These are phyloP conservation scores for Botryotinia calthae DNA, from an alignment of 2,329 filamentous ascomycete species.

Conservation along the genomic window DNA sequence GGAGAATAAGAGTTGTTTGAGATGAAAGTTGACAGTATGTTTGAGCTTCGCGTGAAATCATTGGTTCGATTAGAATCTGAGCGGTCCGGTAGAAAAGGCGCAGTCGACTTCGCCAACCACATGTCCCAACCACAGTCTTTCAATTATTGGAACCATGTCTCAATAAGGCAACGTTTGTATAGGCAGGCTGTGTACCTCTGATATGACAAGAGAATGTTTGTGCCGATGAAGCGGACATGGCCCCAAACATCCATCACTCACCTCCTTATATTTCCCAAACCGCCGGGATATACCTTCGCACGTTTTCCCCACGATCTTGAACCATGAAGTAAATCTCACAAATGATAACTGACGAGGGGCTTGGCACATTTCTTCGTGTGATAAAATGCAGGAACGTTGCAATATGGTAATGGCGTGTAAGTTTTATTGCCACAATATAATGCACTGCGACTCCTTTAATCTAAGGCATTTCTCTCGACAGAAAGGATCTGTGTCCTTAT, in stretches of 20 bases:
- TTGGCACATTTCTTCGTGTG: neutral
- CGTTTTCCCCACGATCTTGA: constrained; percentile 3
- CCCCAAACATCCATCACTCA: too few relatives aligned
- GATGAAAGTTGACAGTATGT: neutral
- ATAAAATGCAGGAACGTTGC: neutral
- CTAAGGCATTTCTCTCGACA: constrained; percentile 6
- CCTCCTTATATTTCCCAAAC: neutral
- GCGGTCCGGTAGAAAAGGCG: neutral
- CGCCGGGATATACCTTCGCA: neutral
- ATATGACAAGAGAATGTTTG: neutral
- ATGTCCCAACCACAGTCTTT: neutral
- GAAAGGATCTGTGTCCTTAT: neutral
- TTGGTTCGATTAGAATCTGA: neutral
- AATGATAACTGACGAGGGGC: neutral
- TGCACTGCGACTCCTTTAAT: neutral
- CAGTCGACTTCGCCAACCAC: constrained; percentile 6
- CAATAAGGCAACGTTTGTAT: neutral
- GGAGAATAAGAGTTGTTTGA: neutral
- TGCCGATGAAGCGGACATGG: neutral
- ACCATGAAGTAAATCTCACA: neutral
- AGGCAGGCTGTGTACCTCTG: neutral
- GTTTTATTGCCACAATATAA: neutral
- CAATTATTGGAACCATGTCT: neutral
- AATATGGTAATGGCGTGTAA: neutral
- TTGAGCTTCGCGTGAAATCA: neutral